Percentiles rank a stretch among this genome's conserved stretches.
Conservation (phyloP, 169 alveolate genomes). For the Cystoisospora suis region DNA sequence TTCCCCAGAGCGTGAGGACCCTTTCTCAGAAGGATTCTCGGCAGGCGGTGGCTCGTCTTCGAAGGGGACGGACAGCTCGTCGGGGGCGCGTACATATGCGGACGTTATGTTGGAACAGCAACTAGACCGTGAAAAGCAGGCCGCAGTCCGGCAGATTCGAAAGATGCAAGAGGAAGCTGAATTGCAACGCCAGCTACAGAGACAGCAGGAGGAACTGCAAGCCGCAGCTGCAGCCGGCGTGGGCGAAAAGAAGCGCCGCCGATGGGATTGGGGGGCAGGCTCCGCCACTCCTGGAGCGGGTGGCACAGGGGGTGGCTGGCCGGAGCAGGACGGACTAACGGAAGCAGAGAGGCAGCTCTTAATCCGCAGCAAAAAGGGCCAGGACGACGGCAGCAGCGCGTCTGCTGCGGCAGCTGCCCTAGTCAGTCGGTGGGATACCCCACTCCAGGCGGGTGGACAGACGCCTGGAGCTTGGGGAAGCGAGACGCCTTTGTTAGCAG, state of each 20-base stretch:
- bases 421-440: conserved; percentile 72
- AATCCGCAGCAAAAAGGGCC: conserved; percentile 11
- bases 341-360: conserved; percentile 35
- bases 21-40: conserved; percentile 77
- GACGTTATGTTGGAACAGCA: conserved; percentile 68
- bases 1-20: conserved; percentile 86
- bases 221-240: conserved; percentile 51
- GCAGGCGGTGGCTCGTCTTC: conserved; percentile 72
- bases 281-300: not conserved
- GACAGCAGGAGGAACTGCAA: conserved; percentile 59
- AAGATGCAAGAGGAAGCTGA: conserved; percentile 64
- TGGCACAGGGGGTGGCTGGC: not conserved
- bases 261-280: conserved; percentile 67
- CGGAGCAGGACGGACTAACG: conserved; percentile 24
- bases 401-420: conserved; percentile 67
- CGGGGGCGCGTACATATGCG: conserved; percentile 63
- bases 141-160: conserved; percentile 65
- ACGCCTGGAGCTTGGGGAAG: conserved; percentile 64
- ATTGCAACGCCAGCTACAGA: conserved; percentile 55
- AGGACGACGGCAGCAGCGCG: conserved; percentile 16
- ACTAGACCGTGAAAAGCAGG: conserved; percentile 68
- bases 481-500: conserved; percentile 69
- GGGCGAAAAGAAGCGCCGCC: conserved; percentile 56
- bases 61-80: conserved; percentile 65
- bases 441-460: conserved; percentile 65